Conservation (phyloP, 2,329 filamentous ascomycete species). For the Coniochaeta sp. region DNA sequence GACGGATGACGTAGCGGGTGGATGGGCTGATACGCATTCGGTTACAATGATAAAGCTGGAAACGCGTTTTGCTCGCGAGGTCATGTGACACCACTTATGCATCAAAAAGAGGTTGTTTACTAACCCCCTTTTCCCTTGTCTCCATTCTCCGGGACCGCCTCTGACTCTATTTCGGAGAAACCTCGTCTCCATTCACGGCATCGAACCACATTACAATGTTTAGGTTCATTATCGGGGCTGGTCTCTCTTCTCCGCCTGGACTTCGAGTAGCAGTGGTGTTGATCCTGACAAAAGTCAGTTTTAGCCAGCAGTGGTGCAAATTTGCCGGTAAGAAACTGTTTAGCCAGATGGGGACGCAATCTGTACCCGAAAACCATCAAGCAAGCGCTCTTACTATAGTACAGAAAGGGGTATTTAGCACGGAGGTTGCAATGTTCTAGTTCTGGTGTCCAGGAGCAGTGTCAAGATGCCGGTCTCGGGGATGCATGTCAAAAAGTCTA, state of each 20-base stretch:
- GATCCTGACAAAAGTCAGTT: not conserved
- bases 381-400: not conserved
- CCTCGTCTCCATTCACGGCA: not conserved
- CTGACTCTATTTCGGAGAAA: not conserved
- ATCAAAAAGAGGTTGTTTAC: not conserved
- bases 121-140: not conserved
- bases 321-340: not conserved
- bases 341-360: not conserved
- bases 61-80: not conserved
- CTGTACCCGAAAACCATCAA: not conserved
- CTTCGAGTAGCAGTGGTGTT: not conserved
- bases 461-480: not conserved
- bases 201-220: not conserved
- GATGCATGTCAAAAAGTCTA: not conserved
- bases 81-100: not conserved
- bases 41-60: no score
- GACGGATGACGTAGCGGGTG: not conserved
- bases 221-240: no score
- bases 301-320: not conserved
- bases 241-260: not conserved
- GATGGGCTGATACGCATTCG: not conserved
- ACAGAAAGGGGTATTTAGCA: not conserved
- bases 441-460: not conserved
- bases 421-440: not conserved
- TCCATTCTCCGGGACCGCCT: no score